Percentiles rank a stretch among this genome's conserved stretches.
Conservation (phyloP, 2,329 filamentous ascomycete genomes). For the Thielaviopsis punctulata region DNA sequence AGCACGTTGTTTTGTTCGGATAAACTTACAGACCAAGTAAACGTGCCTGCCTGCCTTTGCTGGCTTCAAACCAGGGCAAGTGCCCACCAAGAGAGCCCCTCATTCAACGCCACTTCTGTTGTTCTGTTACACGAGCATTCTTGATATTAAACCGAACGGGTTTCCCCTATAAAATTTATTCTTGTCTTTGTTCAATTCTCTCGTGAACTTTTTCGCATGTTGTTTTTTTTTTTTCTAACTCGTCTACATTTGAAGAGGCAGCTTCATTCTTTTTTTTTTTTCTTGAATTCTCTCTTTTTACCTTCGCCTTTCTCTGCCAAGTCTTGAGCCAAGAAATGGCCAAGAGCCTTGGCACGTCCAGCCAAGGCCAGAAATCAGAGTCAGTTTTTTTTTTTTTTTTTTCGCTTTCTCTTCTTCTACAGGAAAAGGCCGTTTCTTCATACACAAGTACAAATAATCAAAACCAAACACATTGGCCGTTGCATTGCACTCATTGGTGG, state of each 20-base stretch:
- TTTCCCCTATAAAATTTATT: too few relatives aligned
- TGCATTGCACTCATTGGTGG: neutral
- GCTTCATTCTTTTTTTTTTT: neutral
- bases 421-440: too few relatives aligned
- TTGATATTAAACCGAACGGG: too few relatives aligned
- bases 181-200: too few relatives aligned
- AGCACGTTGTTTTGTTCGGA: too few relatives aligned
- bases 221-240: neutral
- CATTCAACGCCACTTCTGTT: neutral
- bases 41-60: neutral
- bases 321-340: neutral
- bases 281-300: neutral
- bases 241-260: neutral
- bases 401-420: neutral
- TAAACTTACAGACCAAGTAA: too few relatives aligned
- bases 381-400: neutral
- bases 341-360: constrained; percentile 3
- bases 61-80: neutral
- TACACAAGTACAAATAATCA: too few relatives aligned
- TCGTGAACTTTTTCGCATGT: neutral
- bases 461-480: too few relatives aligned
- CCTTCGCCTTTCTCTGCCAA: neutral
- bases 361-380: constrained; percentile 7
- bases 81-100: neutral
- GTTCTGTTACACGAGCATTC: too few relatives aligned